phyloP scores from a whole-genome alignment of 2,329 filamentous ascomycete genomes.

The Hypoxylon rubiginosum region DNA sequence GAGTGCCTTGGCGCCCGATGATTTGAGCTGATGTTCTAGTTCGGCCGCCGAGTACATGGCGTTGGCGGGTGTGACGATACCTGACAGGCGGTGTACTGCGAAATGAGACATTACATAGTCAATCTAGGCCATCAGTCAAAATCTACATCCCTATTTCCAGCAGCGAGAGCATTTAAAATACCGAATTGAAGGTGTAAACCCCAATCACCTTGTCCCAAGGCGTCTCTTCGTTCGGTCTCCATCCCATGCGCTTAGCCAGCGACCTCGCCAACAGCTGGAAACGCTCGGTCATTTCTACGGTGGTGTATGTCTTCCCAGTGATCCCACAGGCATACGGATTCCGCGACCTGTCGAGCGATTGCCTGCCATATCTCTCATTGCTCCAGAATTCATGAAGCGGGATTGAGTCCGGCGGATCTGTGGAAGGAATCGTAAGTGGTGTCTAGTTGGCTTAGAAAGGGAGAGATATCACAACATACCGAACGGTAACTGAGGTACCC shows the following conservation, averaged over 20 bases:
- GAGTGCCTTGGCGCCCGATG: slow-evolving; percentile 73
- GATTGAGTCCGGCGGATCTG: slow-evolving; percentile 70
- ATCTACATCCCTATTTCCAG: background rate
- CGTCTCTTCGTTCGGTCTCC: slow-evolving; percentile 75
- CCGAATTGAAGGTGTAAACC: slow-evolving; percentile 79
- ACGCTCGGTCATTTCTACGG: slow-evolving; percentile 72
- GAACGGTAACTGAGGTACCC: slow-evolving; percentile 50
- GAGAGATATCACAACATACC: slow-evolving; percentile 38
- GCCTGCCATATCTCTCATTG: slow-evolving; percentile 74
- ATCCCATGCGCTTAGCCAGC: slow-evolving; percentile 76
- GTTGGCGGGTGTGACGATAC: slow-evolving; percentile 77
- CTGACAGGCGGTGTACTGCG: slow-evolving; percentile 77
- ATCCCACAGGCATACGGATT: slow-evolving; percentile 81
- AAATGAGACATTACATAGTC: slow-evolving; percentile 76
- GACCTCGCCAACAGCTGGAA: slow-evolving; percentile 74
- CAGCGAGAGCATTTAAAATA: slow-evolving; percentile 31
- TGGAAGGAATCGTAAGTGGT: slow-evolving; percentile 15
- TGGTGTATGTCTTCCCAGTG: slow-evolving; percentile 73
- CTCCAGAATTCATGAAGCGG: slow-evolving; percentile 79
- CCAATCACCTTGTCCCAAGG: slow-evolving; percentile 84
- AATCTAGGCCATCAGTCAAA: slow-evolving; percentile 56
- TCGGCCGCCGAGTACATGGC: slow-evolving; percentile 76
- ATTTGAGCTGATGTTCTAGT: slow-evolving; percentile 75
- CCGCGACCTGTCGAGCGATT: slow-evolving; percentile 69
- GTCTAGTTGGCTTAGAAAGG: background rate